Base-by-base conservation (phyloP, 1,139 yeast genomes). In the Geotrichum reessii region DNA sequence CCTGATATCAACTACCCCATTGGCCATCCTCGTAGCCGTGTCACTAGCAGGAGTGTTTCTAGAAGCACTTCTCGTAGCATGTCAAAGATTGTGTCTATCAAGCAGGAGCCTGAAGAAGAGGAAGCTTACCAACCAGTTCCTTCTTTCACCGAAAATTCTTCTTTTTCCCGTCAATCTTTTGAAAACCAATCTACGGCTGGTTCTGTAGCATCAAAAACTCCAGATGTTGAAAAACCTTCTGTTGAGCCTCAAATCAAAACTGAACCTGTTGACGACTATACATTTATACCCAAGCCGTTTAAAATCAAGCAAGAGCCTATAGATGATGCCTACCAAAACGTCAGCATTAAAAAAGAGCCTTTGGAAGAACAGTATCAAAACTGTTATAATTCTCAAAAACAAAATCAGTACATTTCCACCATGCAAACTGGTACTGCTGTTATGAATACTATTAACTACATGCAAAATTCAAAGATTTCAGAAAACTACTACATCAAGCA, bases 241-340 rank as follows among this genome's bases (percentile, higher is more conserved):
- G 44, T 31, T 11, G 42, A 27, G 46, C 44, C 44, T 50, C 27
- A 19, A 22, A 46, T 22, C 49, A 46, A 22, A 27, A 46, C 24
- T 25, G 49, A 22, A 19, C 28, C 25, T 17, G 19, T 17, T 37
- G 44, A 37, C 44, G 44, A 37, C 9, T n/a, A 37, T 37, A 2
- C 44, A 3, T 3, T 9, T 37, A 14, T 37, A n/a, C 22, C 44
- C n/a, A 19, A 11, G 21, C n/a, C n/a, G 14, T 12, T 17, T 19
- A 37, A 37, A n/a, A 54, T 54, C 37, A 54, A 54, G 24, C 27
- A 27, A 42, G 57, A 54, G 53, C 57, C 57, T 17, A 37, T 50
- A 8, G 57, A 54, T 27, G 49, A 25, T 22, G 25, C 42, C 19
- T 47, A 47, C 21, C 22, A 51, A 9, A 27, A 28, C 33, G 27